These are phyloP conservation scores for Penicillium sp. DNA, from an alignment of 2,329 filamentous ascomycete genomes.

Conservation along the genomic window DNA sequence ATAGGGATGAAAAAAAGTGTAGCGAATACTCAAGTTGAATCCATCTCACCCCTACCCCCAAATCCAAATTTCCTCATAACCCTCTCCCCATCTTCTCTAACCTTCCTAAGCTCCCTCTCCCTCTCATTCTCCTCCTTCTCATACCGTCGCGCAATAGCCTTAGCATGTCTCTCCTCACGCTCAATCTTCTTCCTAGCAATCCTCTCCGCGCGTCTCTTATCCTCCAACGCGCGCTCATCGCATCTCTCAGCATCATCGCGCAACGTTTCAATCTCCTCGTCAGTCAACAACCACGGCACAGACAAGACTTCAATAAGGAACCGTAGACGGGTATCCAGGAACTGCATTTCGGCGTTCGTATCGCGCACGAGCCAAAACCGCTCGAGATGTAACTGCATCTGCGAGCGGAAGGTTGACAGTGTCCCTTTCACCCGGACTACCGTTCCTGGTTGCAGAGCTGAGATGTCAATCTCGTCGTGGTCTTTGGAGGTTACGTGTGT, in stretches of 20 bases:
- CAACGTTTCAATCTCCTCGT: slow-evolving; percentile 46
- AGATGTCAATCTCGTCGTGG: slow-evolving; percentile 46
- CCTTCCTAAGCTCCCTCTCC: slow-evolving; percentile 31
- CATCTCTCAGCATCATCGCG: slow-evolving; percentile 43
- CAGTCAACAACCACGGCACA: slow-evolving; percentile 54
- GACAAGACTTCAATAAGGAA: slow-evolving; percentile 53
- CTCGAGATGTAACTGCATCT: slow-evolving; percentile 57
- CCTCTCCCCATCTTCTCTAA: slow-evolving; percentile 30
- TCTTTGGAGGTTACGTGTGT: slow-evolving; percentile 30
- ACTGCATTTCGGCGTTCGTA: slow-evolving; percentile 56
- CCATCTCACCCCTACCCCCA: neutral
- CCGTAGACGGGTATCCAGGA: slow-evolving; percentile 52
- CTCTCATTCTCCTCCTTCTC: slow-evolving; percentile 45
- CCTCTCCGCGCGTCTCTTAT: slow-evolving; percentile 35
- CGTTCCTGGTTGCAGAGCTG: slow-evolving; percentile 50
- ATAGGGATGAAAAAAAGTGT: neutral
- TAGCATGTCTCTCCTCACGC: slow-evolving; percentile 41
- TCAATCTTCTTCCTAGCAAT: slow-evolving; percentile 27
- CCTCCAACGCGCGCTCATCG: slow-evolving; percentile 39
- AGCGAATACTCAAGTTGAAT: neutral
- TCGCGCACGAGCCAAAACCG: slow-evolving; percentile 50
- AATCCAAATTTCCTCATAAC: slow-evolving; percentile 24
- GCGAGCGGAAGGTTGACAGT: slow-evolving; percentile 51
- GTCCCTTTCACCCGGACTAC: slow-evolving; percentile 60
- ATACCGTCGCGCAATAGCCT: slow-evolving; percentile 35